Evolutionary conservation across 2,329 filamentous ascomycete species (phyloP), one percentile per base, ranked within the genome.

Genomic region (Botryosphaeria dothidea): DNA sequence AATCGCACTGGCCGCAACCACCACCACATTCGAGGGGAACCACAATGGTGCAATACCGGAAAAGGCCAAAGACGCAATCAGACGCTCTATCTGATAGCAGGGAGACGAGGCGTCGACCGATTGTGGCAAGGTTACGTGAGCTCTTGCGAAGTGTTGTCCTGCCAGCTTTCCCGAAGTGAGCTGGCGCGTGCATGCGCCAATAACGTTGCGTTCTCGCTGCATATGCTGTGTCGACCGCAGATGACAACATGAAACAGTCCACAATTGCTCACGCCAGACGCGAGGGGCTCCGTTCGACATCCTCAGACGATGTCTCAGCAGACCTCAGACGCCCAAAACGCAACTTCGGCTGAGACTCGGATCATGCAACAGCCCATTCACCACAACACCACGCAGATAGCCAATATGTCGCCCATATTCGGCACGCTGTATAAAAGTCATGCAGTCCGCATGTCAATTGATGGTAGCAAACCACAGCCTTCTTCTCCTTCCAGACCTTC

Each of bases 251-350:
- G 54, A 57, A 57, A 57, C 54, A 57, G 21, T 57, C 54, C 54
- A 57, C 54, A 43, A 9, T 57, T 57, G 23, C 54, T 43, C 54
- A 45, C 36, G 36, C 54, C 36, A 57, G 54, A n/a, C 34, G 54
- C 17, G 54, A 45, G 54, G 54, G 54, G 54, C 13, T 27, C 8
- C n/a, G 36, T 17, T 3, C 17, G 23, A 29, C 3, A n/a, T 41
- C 36, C 54, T 57, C 54, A 57, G 54, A 57, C 54, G 54, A 57
- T 36, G 54, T 60, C 56, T 60, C 56, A 60, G 56, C 43, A 38
- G 56, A 60, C 38, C 56, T 60, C 56, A 60, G 38, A 46, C 41
- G 56, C 41, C 38, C 56, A 46, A 46, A 60, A 60, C 38, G 41
- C 56, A 27, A 60, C 41, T 58, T 58, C 56, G 56, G 56, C 56